These are phyloP conservation scores for Otatea glauca DNA, from an alignment of 176 grass and related monocot genomes.

Conservation along the genomic window DNA sequence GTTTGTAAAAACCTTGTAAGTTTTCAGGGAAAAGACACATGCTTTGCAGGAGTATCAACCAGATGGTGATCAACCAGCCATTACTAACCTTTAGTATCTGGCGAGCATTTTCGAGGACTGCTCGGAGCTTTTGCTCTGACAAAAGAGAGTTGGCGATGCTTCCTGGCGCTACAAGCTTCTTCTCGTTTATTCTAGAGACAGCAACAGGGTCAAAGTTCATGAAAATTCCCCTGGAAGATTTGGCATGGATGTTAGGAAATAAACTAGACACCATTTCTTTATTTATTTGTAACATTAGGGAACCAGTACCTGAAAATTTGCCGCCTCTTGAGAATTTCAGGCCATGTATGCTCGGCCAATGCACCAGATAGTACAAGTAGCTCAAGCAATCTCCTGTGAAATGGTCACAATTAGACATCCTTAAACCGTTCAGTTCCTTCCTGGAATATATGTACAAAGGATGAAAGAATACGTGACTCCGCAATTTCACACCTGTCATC, in stretches of 20 bases:
- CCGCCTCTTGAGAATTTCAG: conserved; percentile 86
- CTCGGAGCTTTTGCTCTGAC: conserved; percentile 81
- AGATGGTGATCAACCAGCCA: conserved; percentile 1
- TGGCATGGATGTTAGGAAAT: conserved; percentile 33
- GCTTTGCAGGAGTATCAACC: not conserved
- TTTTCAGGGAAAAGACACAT: not conserved
- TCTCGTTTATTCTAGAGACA: conserved; percentile 84
- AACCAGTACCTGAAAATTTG: conserved; percentile 78
- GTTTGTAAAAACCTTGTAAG: conserved; percentile 38
- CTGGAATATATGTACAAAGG: conserved; percentile 2
- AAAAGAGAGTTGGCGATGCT: conserved; percentile 68
- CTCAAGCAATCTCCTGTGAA: conserved; percentile 90
- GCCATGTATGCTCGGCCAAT: conserved; percentile 91
- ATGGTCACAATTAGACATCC: conserved; percentile 32
- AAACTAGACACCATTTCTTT: conserved; percentile 13
- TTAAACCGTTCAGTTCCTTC: conserved; percentile 26
- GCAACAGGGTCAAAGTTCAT: conserved; percentile 67
- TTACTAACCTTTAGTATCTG: conserved; percentile 72
- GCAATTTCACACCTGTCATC: conserved; percentile 70
- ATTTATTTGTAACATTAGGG: not conserved
- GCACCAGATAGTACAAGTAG: conserved; percentile 80
- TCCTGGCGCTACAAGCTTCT: conserved; percentile 63
- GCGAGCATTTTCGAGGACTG: conserved; percentile 75
- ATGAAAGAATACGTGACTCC: not conserved
- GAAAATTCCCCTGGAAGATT: conserved; percentile 80